These are phyloP conservation scores for Fraxinus dipetala DNA, from an alignment of 305 asterid genomes.

Conservation along the genomic window DNA sequence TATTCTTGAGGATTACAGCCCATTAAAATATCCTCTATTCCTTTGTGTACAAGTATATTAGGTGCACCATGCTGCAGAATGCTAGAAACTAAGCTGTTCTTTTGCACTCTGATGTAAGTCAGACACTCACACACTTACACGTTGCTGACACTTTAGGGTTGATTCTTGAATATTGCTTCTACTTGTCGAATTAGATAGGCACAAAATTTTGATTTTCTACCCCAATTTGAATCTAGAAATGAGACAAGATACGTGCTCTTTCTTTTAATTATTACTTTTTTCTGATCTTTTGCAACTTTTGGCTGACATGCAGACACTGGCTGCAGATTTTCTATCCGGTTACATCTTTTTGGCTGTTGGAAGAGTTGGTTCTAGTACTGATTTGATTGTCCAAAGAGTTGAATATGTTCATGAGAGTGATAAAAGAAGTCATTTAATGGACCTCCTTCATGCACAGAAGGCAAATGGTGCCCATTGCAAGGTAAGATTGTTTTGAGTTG, in stretches of 20 bases:
- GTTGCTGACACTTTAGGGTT: not conserved
- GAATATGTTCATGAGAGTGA: conserved; percentile 61
- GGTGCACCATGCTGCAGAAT: conserved; percentile 1
- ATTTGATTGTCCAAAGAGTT: conserved; percentile 62
- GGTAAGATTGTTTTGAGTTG: conserved; percentile 29
- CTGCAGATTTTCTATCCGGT: conserved; percentile 47
- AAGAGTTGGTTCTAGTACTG: conserved; percentile 68
- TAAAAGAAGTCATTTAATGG: conserved; percentile 67
- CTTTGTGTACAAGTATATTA: not conserved
- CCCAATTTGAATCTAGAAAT: not conserved
- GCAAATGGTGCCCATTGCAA: conserved; percentile 55
- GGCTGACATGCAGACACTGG: conserved; percentile 46
- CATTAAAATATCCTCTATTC: not conserved
- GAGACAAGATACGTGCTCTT: not conserved
- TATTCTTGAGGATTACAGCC: not conserved
- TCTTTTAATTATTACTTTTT: not conserved
- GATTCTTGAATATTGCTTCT: not conserved
- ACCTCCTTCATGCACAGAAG: conserved; percentile 60
- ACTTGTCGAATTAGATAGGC: not conserved
- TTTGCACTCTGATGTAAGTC: not conserved
- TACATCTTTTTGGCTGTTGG: conserved; percentile 62
- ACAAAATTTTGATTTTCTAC: not conserved
- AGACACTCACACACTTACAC: not conserved
- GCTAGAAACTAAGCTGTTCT: not conserved
- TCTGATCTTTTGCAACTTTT: conserved; percentile 16